Evolutionary conservation across 2,329 filamentous ascomycete species (phyloP), one percentile per base, ranked within the genome.

Genomic region (Passalora sequoiae): DNA sequence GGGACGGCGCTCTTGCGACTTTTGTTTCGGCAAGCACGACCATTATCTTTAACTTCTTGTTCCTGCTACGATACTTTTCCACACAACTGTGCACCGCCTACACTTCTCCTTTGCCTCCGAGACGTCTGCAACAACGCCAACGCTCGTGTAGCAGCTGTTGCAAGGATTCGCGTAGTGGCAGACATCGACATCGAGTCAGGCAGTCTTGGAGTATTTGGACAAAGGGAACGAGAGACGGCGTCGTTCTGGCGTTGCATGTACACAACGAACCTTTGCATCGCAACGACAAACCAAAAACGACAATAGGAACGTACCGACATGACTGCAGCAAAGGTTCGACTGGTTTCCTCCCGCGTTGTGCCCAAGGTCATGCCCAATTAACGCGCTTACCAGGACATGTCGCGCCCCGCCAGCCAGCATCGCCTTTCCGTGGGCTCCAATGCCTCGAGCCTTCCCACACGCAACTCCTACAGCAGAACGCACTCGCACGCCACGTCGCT

Each of bases 401-500:
- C 43, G 36, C 47, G 47, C 31, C 47, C 68, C 21, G 54, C 63
- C 28, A 68, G 61, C 55, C 67, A 70, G 50, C 69, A 72, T 59
- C 69, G 70, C 46, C 65, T 67, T 41, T 69, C 64, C 36, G 57
- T 66, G 44, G 66, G 80, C 60, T 73, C 73, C 58, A 73, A 76
- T 54, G 80, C 82, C 51, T 80, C 81, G 50, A 76, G 73, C 58
- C 67, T 77, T 41, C 74, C 84, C 38, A 72, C 69, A 47, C 82
- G 81, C 55, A 76, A 80, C 62, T 70, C 77, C 53, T 80, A 85
- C 69, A 78, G 80, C 51, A 83, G 89, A 61, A 81, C 80, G 57
- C 86, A 89, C 71, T 86, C 86, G 38, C 67, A 92, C 67, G 91
- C 87, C 46, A 74, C 89, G 57, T 84, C 89, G 43, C 77, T 84